Evolutionary conservation across 805 yeast genomes (phyloP).

Genomic region (Lipomyces mesembrius): DNA sequence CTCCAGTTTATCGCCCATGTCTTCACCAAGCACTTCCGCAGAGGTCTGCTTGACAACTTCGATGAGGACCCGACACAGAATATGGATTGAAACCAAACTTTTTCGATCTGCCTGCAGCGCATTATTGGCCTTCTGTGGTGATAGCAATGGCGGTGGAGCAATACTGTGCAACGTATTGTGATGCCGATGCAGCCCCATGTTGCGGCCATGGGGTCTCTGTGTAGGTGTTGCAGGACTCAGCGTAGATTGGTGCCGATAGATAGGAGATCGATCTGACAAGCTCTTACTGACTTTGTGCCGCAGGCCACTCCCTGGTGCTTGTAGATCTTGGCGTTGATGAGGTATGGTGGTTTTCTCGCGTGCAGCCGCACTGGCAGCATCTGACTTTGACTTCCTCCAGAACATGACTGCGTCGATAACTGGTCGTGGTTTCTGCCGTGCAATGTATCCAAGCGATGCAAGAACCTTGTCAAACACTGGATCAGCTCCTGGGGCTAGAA

Average conservation of each 20-base stretch:
- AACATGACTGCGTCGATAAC: constrained; percentile 98
- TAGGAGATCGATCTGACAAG: constrained; percentile 34
- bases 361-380: constrained; percentile 61
- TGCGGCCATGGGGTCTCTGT: constrained; percentile 5
- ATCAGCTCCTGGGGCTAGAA: constrained; percentile 85
- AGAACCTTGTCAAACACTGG: constrained; percentile 84
- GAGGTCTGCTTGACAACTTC: constrained; percentile 91
- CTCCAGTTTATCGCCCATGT: constrained; percentile 79
- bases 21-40: constrained; percentile 71
- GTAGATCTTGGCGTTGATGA: constrained; percentile 11
- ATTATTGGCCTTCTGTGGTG: constrained; percentile 50
- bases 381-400: constrained; percentile 94
- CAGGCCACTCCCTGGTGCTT: constrained; percentile 18
- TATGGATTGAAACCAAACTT: constrained; percentile 82
- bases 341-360: constrained; percentile 7
- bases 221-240: constrained; percentile 12
- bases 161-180: constrained; percentile 12
- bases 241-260: constrained; percentile 16
- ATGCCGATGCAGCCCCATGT: constrained; percentile 24
- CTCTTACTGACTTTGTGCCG: constrained; percentile 35
- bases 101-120: constrained; percentile 86
- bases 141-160: constrained; percentile 3
- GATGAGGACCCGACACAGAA: constrained; percentile 86
- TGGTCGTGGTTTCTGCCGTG: constrained; percentile 87
- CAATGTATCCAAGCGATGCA: constrained; percentile 85